Base-by-base conservation (phyloP, 2,329 filamentous ascomycete species). In the Endocalyx cinctus region DNA sequence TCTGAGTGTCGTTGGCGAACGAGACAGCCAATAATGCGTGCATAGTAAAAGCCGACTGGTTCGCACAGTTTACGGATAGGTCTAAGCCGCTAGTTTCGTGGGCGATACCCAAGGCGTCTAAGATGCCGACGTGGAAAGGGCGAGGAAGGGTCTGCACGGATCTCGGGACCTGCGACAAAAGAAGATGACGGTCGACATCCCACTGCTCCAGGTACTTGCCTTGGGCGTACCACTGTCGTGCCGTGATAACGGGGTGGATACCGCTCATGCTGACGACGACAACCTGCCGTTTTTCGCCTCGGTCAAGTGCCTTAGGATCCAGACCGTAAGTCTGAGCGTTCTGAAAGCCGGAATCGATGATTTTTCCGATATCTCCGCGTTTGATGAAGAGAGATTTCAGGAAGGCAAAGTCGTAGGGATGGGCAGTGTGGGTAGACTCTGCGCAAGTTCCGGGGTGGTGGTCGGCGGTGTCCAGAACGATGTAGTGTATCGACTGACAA, bases 371-470 rank as follows among this genome's bases (percentile, higher is more conserved):
- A 1, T 41, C 6, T 5, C 7, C 11, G 7, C 37, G 26, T 2
- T 14, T 2, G 11, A 45, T 32, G 10, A 26, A 16, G 3, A 16
- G 19, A 2, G 39, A 43, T 23, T 38, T 43, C 15, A 30, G 30
- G 31, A 35, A 45, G 5, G 34, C 28, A 33, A 45, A 45, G 16
- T 40, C 32, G 14, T 41, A 38, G 2, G 42, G 42, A 8, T 45
- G 40, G 5, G 40, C 42, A 1, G 12, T 27, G 18, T 45, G 42
- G 4, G 5, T n/a, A 2, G 27, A 8, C 11, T 6, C 8, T 6
- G 22, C 4, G 22, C 42, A 45, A 5, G 42, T 32, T 17, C 32
- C 40, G 4, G 33, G 33, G 25, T 43, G 42, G 19, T 45, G 42
- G 12, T 23, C 6, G 5, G 32, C 32, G 3, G 42, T 41, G 7